Evolutionary conservation across 257 asterid genomes (phyloP).

Genomic region (Solanum paucissectum): DNA sequence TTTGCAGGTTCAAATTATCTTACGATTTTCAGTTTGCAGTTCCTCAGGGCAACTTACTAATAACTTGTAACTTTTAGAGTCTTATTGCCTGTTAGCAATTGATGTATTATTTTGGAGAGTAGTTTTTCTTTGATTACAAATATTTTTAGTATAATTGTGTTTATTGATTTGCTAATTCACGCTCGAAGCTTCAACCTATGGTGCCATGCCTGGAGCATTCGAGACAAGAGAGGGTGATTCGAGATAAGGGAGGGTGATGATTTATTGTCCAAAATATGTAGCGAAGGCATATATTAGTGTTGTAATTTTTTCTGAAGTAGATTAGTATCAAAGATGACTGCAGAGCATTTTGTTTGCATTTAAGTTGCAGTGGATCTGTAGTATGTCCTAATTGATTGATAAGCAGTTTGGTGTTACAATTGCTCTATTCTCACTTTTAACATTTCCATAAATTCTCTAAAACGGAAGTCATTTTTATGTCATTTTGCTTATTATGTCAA

Average conservation of each 20-base stretch:
- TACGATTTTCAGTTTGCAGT: too few relatives aligned
- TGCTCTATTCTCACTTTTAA: too few relatives aligned
- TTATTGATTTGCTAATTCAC: not conserved
- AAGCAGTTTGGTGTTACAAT: not conserved
- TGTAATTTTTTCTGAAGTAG: not conserved
- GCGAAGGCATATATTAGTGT: not conserved
- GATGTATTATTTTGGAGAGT: too few relatives aligned
- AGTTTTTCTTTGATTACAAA: not conserved
- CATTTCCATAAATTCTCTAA: not conserved
- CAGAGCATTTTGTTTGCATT: not conserved
- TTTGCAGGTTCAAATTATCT: not conserved
- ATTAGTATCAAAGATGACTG: not conserved
- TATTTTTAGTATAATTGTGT: not conserved
- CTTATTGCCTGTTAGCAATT: too few relatives aligned
- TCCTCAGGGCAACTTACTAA: too few relatives aligned
- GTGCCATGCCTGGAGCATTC: not conserved
- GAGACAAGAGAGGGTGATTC: too few relatives aligned
- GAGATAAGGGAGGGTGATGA: not conserved
- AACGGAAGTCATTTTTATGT: not conserved
- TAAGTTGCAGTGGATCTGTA: not conserved
- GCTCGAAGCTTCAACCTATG: not conserved
- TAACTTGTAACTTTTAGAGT: too few relatives aligned
- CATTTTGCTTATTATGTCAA: not conserved
- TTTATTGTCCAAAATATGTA: not conserved
- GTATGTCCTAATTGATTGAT: not conserved